Percentiles rank a stretch among this genome's conserved stretches.
Conservation (phyloP, 1,284 basidiomycete genomes). For the Tilletia setariae region DNA sequence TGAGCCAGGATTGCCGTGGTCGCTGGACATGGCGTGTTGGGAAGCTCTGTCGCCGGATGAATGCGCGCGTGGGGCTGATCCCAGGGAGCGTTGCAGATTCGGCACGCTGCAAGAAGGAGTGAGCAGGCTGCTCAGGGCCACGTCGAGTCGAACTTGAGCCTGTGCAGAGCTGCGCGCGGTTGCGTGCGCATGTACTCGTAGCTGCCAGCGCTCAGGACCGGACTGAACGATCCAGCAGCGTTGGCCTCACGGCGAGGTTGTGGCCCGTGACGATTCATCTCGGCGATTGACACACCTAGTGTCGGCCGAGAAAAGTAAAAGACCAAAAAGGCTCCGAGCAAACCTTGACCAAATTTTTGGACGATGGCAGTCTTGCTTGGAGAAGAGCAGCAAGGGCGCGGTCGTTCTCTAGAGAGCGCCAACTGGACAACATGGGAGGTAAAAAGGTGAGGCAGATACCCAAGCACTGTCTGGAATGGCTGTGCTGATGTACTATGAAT, state of each 20-base stretch:
- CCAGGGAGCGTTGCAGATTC: too few relatives aligned
- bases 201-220: too few relatives aligned
- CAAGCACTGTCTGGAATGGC: neutral
- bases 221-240: too few relatives aligned
- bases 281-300: neutral
- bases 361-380: neutral
- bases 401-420: too few relatives aligned
- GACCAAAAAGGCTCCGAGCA: neutral
- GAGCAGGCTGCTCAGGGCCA: too few relatives aligned
- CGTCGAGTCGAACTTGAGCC: too few relatives aligned
- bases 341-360: neutral
- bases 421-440: conserved; percentile 43
- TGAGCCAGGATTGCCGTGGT: neutral
- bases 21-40: neutral
- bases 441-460: conserved; percentile 35
- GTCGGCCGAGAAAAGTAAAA: neutral
- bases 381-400: too few relatives aligned
- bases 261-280: too few relatives aligned
- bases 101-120: too few relatives aligned
- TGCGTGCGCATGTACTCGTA: too few relatives aligned
- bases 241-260: too few relatives aligned
- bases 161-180: too few relatives aligned
- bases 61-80: neutral
- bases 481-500: neutral
- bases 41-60: neutral